Conservation (phyloP, 495 filamentous ascomycete species). For the Aspergillus egyptiacus region DNA sequence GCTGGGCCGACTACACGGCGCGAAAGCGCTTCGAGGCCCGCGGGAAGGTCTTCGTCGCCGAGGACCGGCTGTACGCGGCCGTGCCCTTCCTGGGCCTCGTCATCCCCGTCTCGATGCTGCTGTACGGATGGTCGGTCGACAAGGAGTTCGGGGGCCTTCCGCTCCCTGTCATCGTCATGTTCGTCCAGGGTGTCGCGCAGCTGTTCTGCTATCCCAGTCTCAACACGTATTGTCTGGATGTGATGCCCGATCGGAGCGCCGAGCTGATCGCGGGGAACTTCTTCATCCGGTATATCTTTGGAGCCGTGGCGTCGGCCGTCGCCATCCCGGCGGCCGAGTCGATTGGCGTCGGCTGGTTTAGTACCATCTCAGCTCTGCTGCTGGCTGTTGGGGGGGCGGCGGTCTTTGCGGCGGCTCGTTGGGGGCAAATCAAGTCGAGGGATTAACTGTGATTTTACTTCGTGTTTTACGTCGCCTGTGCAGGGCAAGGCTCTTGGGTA, state of each 20-base stretch:
- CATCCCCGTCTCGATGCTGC: constrained; percentile 59
- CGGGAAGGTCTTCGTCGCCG: constrained; percentile 53
- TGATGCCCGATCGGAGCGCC: constrained; percentile 58
- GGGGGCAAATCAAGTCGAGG: neutral
- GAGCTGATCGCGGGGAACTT: constrained; percentile 73
- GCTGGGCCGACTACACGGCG: constrained; percentile 62
- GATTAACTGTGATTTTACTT: no score
- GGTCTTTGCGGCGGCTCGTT: neutral
- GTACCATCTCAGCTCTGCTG: constrained; percentile 6
- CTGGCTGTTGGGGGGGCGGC: neutral
- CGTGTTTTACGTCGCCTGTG: no score
- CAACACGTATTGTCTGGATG: constrained; percentile 72
- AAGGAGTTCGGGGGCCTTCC: constrained; percentile 59
- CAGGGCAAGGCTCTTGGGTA: no score
- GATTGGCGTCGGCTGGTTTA: constrained; percentile 55
- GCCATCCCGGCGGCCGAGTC: constrained; percentile 58
- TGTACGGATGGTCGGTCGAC: constrained; percentile 70
- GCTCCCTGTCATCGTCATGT: constrained; percentile 63
- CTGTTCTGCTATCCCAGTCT: constrained; percentile 67
- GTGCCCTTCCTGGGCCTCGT: constrained; percentile 53
- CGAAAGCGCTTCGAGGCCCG: constrained; percentile 56
- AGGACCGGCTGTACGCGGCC: constrained; percentile 61
- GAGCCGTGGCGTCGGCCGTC: constrained; percentile 57
- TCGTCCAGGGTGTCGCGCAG: constrained; percentile 64
- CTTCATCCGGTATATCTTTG: constrained; percentile 63